These are phyloP conservation scores for Amaranthus cruentus DNA, from an alignment of 148 eudicot genomes.

Conservation along the genomic window DNA sequence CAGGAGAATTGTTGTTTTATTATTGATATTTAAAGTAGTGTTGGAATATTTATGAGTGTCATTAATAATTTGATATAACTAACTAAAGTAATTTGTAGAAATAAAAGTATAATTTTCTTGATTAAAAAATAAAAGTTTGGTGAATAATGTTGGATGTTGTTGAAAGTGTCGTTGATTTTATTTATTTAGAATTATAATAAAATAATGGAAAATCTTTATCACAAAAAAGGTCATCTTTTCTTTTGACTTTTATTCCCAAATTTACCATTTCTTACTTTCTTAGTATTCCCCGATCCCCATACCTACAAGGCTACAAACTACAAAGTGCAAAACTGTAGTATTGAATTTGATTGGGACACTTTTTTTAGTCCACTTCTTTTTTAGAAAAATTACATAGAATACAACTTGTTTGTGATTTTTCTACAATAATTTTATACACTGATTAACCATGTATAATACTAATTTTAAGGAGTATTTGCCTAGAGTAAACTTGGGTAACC, in stretches of 20 bases:
- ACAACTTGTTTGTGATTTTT: too few species aligned
- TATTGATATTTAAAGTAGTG: not conserved
- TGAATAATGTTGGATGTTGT: conserved; percentile 1
- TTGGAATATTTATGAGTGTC: not conserved
- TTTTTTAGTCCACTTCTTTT: too few species aligned
- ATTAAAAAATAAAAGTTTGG: not conserved
- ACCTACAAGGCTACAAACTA: too few species aligned
- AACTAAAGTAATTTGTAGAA: not conserved
- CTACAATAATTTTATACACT: too few species aligned
- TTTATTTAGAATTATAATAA: conserved; percentile 11
- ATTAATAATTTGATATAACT: not conserved
- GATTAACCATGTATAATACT: too few species aligned
- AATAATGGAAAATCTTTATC: conserved; percentile 11
- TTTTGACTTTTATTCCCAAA: conserved; percentile 8
- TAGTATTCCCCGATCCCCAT: not conserved
- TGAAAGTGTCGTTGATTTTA: conserved; percentile 4
- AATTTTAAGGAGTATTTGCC: too few species aligned
- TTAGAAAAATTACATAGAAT: too few species aligned
- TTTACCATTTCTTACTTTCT: not conserved
- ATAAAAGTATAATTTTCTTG: not conserved
- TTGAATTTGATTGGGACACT: too few species aligned
- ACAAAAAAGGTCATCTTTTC: conserved; percentile 4
- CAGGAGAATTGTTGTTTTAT: not conserved
- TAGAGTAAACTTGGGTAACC: too few species aligned
- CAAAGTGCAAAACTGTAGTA: too few species aligned